A percentile compares a stretch with the other conserved stretches of the same genome.
Conservation (phyloP, 805 yeast genomes). For the Wickerhamiella kurtzmanii region DNA sequence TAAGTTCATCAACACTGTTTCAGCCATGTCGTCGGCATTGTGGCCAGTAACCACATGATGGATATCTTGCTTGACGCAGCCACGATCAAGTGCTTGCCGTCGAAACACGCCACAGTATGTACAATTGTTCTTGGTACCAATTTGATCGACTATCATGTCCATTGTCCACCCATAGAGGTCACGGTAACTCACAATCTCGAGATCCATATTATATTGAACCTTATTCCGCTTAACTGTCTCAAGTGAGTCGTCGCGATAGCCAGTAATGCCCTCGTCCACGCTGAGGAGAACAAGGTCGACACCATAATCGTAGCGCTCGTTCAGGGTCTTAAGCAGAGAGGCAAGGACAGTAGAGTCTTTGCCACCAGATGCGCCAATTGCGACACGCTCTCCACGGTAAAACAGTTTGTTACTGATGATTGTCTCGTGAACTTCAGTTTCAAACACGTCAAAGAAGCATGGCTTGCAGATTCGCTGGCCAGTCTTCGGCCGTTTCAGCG, state of each 20-base stretch:
- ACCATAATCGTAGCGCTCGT: conserved; percentile 80
- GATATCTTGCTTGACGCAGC: conserved; percentile 75
- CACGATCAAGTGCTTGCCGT: conserved; percentile 92
- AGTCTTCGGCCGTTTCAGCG: conserved; percentile 84
- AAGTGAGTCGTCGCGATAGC: conserved; percentile 91
- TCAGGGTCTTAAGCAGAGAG: conserved; percentile 67
- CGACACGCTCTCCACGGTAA: conserved; percentile 70
- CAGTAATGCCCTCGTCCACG: conserved; percentile 93
- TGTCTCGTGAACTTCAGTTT: conserved; percentile 89
- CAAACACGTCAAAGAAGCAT: conserved; percentile 84
- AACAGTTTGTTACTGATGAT: conserved; percentile 59
- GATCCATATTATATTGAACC: conserved; percentile 64
- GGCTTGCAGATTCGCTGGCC: conserved; percentile 77
- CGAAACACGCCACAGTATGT: conserved; percentile 96
- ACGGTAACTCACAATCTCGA: conserved; percentile 70
- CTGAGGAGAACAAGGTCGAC: conserved; percentile 70
- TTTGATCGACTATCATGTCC: conserved; percentile 94
- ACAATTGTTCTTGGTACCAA: conserved; percentile 87
- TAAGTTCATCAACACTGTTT: conserved; percentile 88
- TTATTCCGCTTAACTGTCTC: conserved; percentile 95
- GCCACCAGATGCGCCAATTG: conserved; percentile 98
- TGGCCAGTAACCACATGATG: conserved; percentile 95
- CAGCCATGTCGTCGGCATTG: conserved; percentile 99
- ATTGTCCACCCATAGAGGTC: conserved; percentile 94
- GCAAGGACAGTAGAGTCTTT: conserved; percentile 96